Conservation (phyloP, 768 basidiomycete species). For the Pleurotus djamor region DNA sequence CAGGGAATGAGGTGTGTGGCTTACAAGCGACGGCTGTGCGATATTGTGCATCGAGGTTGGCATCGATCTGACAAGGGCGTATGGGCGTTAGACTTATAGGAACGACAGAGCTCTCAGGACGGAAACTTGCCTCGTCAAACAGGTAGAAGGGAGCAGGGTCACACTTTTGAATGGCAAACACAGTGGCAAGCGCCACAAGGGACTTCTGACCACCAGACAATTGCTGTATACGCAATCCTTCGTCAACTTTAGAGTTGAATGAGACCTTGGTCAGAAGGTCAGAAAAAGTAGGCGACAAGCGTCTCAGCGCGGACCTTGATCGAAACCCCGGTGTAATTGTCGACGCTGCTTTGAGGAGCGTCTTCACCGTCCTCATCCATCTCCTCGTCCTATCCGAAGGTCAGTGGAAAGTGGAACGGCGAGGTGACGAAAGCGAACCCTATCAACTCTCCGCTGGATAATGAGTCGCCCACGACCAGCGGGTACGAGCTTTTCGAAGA, state of each 20-base stretch:
- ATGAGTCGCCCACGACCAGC: conserved; percentile 89
- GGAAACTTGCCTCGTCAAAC: conserved; percentile 80
- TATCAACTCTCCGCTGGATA: conserved; percentile 89
- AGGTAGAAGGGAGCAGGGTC: conserved; percentile 99
- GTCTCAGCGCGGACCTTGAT: conserved; percentile 89
- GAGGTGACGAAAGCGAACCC: conserved; percentile 38
- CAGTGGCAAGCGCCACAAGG: conserved; percentile 91
- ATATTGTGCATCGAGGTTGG: conserved; percentile 96
- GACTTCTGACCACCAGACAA: conserved; percentile 98
- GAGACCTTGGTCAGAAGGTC: conserved; percentile 61
- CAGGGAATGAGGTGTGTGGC: conserved; percentile 19
- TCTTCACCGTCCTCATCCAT: conserved; percentile 73
- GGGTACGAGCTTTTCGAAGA: conserved; percentile 95
- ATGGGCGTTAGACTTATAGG: conserved; percentile 1
- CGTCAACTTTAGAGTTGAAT: conserved; percentile 98
- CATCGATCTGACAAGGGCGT: too few species aligned
- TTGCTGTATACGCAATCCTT: conserved; percentile 95
- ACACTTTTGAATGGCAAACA: conserved; percentile 99
- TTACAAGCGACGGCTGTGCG: conserved; percentile 93
- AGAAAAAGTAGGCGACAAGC: not conserved
- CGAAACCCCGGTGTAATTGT: conserved; percentile 95
- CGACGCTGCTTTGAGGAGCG: conserved; percentile 72
- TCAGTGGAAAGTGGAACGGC: not conserved
- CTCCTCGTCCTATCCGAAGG: conserved; percentile 58
- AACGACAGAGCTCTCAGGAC: not conserved